These are phyloP conservation scores for Ascochyta viciae-villosae DNA, from an alignment of 2,329 filamentous ascomycete species.

Conservation along the genomic window DNA sequence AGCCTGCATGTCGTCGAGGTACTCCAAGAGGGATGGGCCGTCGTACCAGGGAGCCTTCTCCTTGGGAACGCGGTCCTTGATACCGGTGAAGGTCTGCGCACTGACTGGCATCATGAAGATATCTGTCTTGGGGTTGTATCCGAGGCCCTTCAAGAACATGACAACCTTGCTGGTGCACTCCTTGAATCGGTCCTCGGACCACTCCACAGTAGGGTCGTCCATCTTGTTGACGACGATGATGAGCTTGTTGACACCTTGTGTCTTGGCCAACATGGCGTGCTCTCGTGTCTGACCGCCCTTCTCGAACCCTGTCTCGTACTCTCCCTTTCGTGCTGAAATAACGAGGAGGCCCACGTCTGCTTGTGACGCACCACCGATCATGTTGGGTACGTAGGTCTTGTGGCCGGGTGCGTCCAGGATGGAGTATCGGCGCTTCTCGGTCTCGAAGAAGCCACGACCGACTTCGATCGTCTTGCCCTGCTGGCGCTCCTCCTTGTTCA, in stretches of 20 bases:
- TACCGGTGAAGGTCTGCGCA: slow-evolving; percentile 82
- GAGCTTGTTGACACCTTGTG: slow-evolving; percentile 96
- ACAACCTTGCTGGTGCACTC: slow-evolving; percentile 91
- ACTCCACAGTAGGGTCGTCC: slow-evolving; percentile 96
- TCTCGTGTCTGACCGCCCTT: slow-evolving; percentile 95
- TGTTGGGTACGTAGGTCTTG: slow-evolving; percentile 97
- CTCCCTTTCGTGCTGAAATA: slow-evolving; percentile 94
- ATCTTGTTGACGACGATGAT: slow-evolving; percentile 94
- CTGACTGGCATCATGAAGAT: slow-evolving; percentile 96
- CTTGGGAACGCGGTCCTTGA: slow-evolving; percentile 83
- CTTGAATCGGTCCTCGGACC: slow-evolving; percentile 90
- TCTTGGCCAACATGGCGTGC: slow-evolving; percentile 97
- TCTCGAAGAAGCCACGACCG: slow-evolving; percentile 90
- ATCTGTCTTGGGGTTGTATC: slow-evolving; percentile 93
- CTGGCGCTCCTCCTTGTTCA: slow-evolving; percentile 93
- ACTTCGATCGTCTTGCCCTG: slow-evolving; percentile 99
- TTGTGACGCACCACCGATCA: slow-evolving; percentile 86
- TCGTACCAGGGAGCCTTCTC: slow-evolving; percentile 82
- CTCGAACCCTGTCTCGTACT: slow-evolving; percentile 98
- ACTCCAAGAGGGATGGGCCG: slow-evolving; percentile 90
- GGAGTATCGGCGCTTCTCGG: slow-evolving; percentile 93
- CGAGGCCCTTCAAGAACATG: slow-evolving; percentile 87
- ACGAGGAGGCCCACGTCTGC: slow-evolving; percentile 81
- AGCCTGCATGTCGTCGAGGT: slow-evolving; percentile 90
- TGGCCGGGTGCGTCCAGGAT: slow-evolving; percentile 97